These are phyloP conservation scores for Colletotrichum siamense DNA, from an alignment of 2,329 filamentous ascomycete species.

Conservation along the genomic window DNA sequence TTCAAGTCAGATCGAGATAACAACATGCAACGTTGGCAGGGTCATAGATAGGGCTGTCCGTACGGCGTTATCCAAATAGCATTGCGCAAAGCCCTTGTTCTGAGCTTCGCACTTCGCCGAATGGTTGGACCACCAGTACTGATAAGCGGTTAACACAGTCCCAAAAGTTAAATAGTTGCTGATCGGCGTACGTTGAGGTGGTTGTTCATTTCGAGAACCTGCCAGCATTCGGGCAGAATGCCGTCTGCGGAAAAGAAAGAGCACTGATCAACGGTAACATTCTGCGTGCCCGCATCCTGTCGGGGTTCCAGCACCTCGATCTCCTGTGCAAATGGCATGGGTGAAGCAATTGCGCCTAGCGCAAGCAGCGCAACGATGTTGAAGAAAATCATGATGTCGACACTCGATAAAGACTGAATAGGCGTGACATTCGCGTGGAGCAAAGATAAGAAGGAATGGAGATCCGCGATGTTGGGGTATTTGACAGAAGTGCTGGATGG, in stretches of 20 bases:
- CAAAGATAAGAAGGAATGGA: neutral
- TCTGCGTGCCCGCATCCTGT: neutral
- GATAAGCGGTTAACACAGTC: neutral
- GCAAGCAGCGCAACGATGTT: neutral
- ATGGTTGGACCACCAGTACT: conserved; percentile 1
- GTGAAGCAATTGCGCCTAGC: neutral
- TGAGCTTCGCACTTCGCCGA: neutral
- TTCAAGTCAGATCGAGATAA: neutral
- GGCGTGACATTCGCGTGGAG: neutral
- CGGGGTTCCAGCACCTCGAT: neutral
- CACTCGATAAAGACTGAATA: neutral
- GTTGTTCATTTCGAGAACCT: neutral
- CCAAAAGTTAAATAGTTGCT: neutral
- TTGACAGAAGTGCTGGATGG: neutral
- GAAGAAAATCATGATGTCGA: neutral
- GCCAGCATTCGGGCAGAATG: neutral
- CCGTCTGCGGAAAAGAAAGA: neutral
- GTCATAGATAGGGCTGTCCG: neutral
- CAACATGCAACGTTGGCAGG: neutral
- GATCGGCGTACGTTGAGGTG: neutral
- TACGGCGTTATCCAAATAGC: neutral
- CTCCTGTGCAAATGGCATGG: neutral
- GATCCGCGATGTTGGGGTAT: neutral
- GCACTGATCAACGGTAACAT: neutral
- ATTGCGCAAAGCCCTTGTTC: neutral